These are phyloP conservation scores for Naegleria lovaniensis DNA, from an alignment of 208 protist genomes.

Conservation along the genomic window DNA sequence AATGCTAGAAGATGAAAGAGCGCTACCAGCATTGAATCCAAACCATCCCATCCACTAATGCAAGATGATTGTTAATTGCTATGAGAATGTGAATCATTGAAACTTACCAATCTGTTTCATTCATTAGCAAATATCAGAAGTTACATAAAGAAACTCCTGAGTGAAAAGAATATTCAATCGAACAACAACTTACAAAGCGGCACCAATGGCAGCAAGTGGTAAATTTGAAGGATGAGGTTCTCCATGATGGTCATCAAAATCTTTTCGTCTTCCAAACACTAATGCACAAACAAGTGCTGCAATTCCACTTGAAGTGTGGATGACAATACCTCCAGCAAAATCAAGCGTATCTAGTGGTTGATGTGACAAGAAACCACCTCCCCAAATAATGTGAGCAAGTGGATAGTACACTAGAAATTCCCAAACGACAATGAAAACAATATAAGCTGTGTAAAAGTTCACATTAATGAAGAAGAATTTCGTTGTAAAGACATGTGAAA, in stretches of 20 bases:
- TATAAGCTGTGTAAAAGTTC: constrained; percentile 15
- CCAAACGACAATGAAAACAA: constrained; percentile 58
- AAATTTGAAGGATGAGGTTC: background rate
- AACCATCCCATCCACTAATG: constrained; percentile 64
- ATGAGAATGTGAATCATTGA: background rate
- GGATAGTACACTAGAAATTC: constrained; percentile 67
- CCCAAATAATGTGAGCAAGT: constrained; percentile 61
- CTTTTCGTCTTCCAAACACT: constrained; percentile 40
- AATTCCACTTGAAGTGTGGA: constrained; percentile 58
- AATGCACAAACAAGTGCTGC: constrained; percentile 42
- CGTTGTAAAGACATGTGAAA: no score
- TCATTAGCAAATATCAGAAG: background rate
- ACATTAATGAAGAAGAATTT: no score
- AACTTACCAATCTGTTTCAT: background rate
- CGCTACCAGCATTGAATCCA: constrained; percentile 62
- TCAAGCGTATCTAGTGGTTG: constrained; percentile 47
- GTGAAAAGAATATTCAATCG: background rate
- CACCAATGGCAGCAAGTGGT: constrained; percentile 19
- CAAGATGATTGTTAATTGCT: background rate
- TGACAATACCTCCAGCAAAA: constrained; percentile 67
- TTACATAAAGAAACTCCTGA: background rate
- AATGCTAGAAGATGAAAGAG: constrained; percentile 37
- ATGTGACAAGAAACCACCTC: background rate
- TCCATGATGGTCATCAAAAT: constrained; percentile 19
- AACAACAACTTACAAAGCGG: background rate